phyloP scores from a whole-genome alignment of 345 rosid species.

The Populus nigra region DNA sequence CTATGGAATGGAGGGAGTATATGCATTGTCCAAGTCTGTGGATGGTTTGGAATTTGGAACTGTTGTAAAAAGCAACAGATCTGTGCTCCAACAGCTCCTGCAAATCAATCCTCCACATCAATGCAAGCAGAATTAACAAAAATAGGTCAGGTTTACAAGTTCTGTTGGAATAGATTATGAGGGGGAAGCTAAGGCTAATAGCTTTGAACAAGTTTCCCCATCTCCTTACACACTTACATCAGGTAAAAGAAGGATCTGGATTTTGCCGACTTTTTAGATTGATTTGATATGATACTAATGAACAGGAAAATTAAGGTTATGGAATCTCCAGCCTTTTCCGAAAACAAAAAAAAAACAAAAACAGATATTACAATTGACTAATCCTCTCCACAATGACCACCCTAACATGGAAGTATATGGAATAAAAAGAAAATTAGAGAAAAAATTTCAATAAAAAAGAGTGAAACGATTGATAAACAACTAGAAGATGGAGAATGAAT shows the following conservation, averaged over 20 bases:
- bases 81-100: background rate
- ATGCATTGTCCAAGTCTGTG: background rate
- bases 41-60: background rate
- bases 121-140: background rate
- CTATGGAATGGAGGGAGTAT: background rate
- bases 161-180: background rate
- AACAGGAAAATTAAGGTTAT: background rate
- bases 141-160: background rate
- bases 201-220: background rate
- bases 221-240: background rate
- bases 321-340: background rate
- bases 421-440: background rate
- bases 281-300: background rate
- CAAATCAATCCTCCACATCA: background rate
- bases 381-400: background rate
- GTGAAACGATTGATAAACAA: background rate
- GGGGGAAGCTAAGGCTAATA: background rate
- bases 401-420: background rate
- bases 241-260: background rate
- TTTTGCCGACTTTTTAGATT: background rate
- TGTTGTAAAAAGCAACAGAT: background rate
- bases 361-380: background rate
- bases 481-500: background rate
- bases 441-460: background rate
- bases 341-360: background rate